Evolutionary conservation across 2,329 filamentous ascomycete genomes (phyloP).

Genomic region (Monosporascus sp.): DNA sequence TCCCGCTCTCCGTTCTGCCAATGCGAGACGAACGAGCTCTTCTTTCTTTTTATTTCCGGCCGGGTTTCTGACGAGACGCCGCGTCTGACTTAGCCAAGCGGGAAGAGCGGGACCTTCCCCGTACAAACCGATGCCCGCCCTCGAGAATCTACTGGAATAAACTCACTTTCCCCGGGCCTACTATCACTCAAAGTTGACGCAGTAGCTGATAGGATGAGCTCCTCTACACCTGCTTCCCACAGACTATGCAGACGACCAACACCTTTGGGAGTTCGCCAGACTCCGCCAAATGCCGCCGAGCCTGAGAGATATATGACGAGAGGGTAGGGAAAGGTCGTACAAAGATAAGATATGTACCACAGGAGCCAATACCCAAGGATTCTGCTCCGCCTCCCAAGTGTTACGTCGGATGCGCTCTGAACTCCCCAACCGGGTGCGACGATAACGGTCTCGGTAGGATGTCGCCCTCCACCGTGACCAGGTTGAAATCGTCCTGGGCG

Average conservation of each 20-base stretch:
- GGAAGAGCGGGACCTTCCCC: too few relatives aligned
- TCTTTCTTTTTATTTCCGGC: too few relatives aligned
- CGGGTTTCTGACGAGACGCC: too few relatives aligned
- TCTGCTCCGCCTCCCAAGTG: slow-evolving; percentile 13
- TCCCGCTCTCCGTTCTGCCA: too few relatives aligned
- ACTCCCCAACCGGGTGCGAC: slow-evolving; percentile 13
- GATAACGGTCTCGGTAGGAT: slow-evolving; percentile 30
- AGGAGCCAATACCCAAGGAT: neutral
- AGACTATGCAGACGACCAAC: neutral
- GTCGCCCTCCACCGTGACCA: slow-evolving; percentile 37
- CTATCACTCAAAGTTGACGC: neutral
- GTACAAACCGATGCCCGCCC: too few relatives aligned
- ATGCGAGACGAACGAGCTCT: too few relatives aligned
- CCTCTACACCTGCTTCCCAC: neutral
- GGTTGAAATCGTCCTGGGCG: slow-evolving; percentile 24
- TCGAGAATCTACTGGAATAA: too few relatives aligned
- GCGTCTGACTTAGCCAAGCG: too few relatives aligned
- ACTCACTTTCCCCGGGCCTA: too few relatives aligned
- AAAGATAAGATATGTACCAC: neutral
- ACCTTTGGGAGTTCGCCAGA: neutral
- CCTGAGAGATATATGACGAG: neutral
- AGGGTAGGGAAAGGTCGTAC: neutral
- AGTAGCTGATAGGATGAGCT: neutral
- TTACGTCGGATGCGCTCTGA: slow-evolving; percentile 17
- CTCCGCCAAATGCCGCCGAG: neutral